Base-by-base conservation (phyloP, 2,329 filamentous ascomycete genomes). In the Calonectria henricotiae region DNA sequence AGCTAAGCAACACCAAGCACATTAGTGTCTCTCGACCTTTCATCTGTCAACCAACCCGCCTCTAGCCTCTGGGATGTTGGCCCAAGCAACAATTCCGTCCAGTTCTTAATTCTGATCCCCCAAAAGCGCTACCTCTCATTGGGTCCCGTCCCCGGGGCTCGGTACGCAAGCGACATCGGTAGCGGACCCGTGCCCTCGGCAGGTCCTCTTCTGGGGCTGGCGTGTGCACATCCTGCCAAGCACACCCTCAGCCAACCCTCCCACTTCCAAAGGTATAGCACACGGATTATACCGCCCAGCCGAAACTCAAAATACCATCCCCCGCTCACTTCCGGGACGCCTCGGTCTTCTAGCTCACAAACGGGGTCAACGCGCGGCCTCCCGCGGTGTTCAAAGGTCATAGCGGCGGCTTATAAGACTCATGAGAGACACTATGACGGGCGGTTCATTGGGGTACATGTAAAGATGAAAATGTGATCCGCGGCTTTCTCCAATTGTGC, bases 151-250 rank as follows among this genome's bases (percentile, higher is more conserved):
- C 72, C 67, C 46, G 46, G 67, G 25, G 62, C 54, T 69, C 67
- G 75, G 72, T 74, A 74, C 75, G 75, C 73, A 75, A 76, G 75
- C 71, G 73, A 74, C 69, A 71, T 76, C 68, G 72, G 73, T 62
- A 35, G 58, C 69, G 64, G 47, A 39, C 44, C 71, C 71, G 60
- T 60, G 65, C 67, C 70, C 75, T 75, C 74, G 75, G 75, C 75
- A 77, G 70, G 70, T 76, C 72, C 72, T 72, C 67, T 73, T 72
- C 44, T 55, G 30, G 46, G 37, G 17, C 30, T 66, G 49, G 49
- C 41, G 51, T 58, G 49, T 54, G 63, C 51, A 60, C 60, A 66
- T 58, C 63, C 30, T 51, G 43, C 43, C 30, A 49, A 64, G 47
- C 35, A 41, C 47, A 20, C 20, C 20, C 35, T 58, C n/a, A 23